phyloP scores from a whole-genome alignment of 2,329 filamentous ascomycete genomes.

The Nothophoma quercina region DNA sequence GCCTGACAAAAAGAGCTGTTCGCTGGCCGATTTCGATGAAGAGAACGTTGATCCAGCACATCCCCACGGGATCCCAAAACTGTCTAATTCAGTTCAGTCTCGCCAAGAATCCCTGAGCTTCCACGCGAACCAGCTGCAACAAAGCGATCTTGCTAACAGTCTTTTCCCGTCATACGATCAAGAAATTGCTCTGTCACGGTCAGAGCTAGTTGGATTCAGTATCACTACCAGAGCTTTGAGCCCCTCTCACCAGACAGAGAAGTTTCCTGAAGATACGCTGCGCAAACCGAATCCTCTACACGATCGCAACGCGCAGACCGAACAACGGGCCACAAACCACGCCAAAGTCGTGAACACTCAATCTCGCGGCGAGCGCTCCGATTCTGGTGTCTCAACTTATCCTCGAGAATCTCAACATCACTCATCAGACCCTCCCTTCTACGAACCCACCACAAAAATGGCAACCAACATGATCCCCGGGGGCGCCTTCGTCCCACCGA shows the following conservation, averaged over 20 bases:
- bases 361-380: background rate
- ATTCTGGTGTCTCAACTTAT: background rate
- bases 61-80: constrained; percentile 28
- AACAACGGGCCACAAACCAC: background rate
- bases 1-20: background rate
- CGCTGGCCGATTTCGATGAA: constrained; percentile 6
- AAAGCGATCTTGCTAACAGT: constrained; percentile 12
- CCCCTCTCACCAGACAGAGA: background rate
- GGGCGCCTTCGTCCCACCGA: constrained; percentile 72
- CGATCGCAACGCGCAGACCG: background rate
- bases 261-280: background rate
- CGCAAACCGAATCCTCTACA: background rate
- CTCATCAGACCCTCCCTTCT: constrained; percentile 1
- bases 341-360: background rate
- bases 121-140: constrained; percentile 17
- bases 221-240: background rate
- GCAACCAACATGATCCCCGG: constrained; percentile 45
- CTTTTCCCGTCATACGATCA: constrained; percentile 12
- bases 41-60: constrained; percentile 19
- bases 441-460: constrained; percentile 1
- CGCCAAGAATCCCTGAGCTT: constrained; percentile 24
- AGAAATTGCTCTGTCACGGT: background rate
- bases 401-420: background rate
- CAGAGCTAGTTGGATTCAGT: background rate
- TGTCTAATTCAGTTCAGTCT: constrained; percentile 21